phyloP scores from a whole-genome alignment of 2,329 filamentous ascomycete species.

The Drechslerella dactyloides region DNA sequence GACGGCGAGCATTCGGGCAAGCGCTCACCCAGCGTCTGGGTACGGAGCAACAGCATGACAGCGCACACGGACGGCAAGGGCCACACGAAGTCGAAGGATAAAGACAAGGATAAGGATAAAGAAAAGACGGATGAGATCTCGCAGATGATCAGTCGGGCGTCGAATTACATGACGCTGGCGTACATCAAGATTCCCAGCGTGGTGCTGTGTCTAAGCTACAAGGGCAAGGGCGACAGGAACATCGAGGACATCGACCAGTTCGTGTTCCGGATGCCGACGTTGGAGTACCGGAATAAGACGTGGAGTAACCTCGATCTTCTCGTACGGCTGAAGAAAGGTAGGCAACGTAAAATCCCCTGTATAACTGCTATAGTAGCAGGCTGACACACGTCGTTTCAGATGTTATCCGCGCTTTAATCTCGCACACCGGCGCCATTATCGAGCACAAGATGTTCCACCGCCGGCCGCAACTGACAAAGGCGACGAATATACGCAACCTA shows the following conservation, averaged over 20 bases:
- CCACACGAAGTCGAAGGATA: slow-evolving; percentile 56
- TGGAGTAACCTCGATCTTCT: slow-evolving; percentile 98
- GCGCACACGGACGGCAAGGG: slow-evolving; percentile 27
- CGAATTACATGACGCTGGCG: slow-evolving; percentile 95
- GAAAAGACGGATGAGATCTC: slow-evolving; percentile 83
- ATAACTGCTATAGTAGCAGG: background rate
- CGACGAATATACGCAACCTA: slow-evolving; percentile 76
- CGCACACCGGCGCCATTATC: slow-evolving; percentile 93
- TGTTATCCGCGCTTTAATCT: slow-evolving; percentile 89
- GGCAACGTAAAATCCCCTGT: background rate
- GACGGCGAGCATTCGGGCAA: slow-evolving; percentile 33
- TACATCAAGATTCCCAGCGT: slow-evolving; percentile 95
- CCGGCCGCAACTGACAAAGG: slow-evolving; percentile 78
- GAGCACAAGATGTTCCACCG: slow-evolving; percentile 96
- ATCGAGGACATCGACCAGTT: slow-evolving; percentile 97
- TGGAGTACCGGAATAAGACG: slow-evolving; percentile 98
- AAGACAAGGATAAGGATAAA: slow-evolving; percentile 60
- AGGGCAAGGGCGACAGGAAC: slow-evolving; percentile 89
- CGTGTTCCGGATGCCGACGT: slow-evolving; percentile 89
- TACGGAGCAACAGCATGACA: slow-evolving; percentile 55
- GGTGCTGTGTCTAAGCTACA: slow-evolving; percentile 80
- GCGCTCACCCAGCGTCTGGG: slow-evolving; percentile 23
- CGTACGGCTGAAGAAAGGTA: slow-evolving; percentile 82
- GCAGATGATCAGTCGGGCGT: slow-evolving; percentile 94
- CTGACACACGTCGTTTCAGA: slow-evolving; percentile 58